Evolutionary conservation across 768 basidiomycete species (phyloP), one percentile per base, ranked within the genome.

Genomic region (Phylloporus scabripes): DNA sequence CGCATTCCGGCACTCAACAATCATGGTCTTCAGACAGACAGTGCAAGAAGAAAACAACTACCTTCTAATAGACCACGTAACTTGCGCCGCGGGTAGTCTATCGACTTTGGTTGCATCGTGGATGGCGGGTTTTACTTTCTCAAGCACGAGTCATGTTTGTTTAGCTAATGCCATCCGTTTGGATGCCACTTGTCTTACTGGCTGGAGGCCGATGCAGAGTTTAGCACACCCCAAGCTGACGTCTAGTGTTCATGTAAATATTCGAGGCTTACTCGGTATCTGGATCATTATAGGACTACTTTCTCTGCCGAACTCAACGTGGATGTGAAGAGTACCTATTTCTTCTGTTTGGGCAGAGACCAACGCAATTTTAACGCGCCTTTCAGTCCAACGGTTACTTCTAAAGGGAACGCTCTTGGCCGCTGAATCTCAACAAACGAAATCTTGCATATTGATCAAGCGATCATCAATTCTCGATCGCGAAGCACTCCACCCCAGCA

Each of bases 1-100:
- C 59, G 60, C 21, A 50, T 36, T 37, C 9, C 37, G 40, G 48
- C 9, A 11, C 37, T 7, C 45, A 15, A 38, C 7, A 24, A 40
- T 24, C 23, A 20, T 7, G 4, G 4, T 40, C 11, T 12, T 40
- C 18, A 18, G 18, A 24, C 39, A 6, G 23, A 15, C 15, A 10
- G 15, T 24, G 14, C 39, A 15, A 40, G 39, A n/a, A 23, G 39
- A 40, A 23, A 8, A 24, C 39, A 12, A 7, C 37, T 39, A 18
- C 39, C 23, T 40, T 15, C 24, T 2, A 15, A 40, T 24, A 23
- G 21, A n/a, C 23, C 39, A n/a, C 39, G 39, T 1, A n/a, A 15
- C 10, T 7, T 20, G 23, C 23, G 39, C 39, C 23, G 15, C 23
- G 39, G 39, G 23, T 40, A 40, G 37, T 10, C 11, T 5, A 7